Evolutionary conservation across 2,329 filamentous ascomycete genomes (phyloP), one percentile per base, ranked within the genome.

Genomic region (Fusarium torreyae): DNA sequence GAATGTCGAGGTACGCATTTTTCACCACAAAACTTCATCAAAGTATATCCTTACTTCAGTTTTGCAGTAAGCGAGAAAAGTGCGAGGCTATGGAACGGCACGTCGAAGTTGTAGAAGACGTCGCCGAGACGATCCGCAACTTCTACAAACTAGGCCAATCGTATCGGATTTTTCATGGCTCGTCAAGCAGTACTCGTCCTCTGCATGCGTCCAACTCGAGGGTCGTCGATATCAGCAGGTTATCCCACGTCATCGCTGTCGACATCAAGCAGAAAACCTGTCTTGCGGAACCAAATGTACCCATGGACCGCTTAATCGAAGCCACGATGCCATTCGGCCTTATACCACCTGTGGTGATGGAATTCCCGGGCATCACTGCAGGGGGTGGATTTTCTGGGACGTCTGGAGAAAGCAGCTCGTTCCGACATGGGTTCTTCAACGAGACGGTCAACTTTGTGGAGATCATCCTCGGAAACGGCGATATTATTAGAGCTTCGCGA

Each of bases 81-180:
- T 2, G 22, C 3, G 3, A 13, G n/a, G 2, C 14, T 17, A 84
- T 86, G 84, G 84, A 86, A 39, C 79, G 79, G 31, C 85, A 87
- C 75, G 74, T 71, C n/a, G 74, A 80, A 40, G 76, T 81, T 13
- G 81, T 86, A 26, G 71, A 80, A 43, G 74, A 80, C 7, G 81
- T 87, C 46, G 78, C 85, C 6, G 56, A 77, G 5, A 76, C 80
- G 1, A 82, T 86, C 38, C 80, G 81, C 44, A 66, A 76, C 57
- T 82, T 83, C 72, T 85, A 82, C 72, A 78, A 81, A 52, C 76
- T 79, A 10, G 76, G 76, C 22, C 77, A 82, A 73, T 87, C 90
- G 7, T 94, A 91, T 79, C 87, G 91, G 43, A 91, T 93, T 77
- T 89, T 85, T 73, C 91, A 93, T 80, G 91, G 91, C 67, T 89